These are phyloP conservation scores for Anthracocystis walkeri DNA, from an alignment of 1,284 basidiomycete species.

Conservation along the genomic window DNA sequence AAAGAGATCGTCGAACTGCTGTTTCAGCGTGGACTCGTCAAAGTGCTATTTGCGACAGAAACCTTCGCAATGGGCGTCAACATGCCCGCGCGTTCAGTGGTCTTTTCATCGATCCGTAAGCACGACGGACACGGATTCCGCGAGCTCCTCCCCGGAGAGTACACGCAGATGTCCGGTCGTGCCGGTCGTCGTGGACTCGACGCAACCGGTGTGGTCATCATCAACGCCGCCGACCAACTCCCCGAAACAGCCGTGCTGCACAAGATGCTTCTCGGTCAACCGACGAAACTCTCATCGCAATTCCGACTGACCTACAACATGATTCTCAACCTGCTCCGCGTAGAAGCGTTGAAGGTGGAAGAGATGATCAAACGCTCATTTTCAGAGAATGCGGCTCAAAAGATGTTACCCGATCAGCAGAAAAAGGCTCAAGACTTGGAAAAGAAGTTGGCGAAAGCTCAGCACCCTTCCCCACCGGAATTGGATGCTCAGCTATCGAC, in stretches of 20 bases:
- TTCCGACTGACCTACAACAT: slow-evolving; percentile 99
- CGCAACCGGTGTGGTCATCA: slow-evolving; percentile 93
- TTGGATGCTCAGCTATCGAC: slow-evolving; percentile 76
- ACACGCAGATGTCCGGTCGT: slow-evolving; percentile 99
- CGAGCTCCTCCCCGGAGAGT: slow-evolving; percentile 75
- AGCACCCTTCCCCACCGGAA: slow-evolving; percentile 75
- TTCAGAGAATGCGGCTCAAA: slow-evolving; percentile 95
- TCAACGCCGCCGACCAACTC: slow-evolving; percentile 81
- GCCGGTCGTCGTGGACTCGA: slow-evolving; percentile 96
- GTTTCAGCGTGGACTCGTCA: slow-evolving; percentile 94
- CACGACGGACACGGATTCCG: slow-evolving; percentile 95
- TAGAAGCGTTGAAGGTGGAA: slow-evolving; percentile 95
- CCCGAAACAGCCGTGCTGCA: slow-evolving; percentile 76
- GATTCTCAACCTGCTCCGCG: slow-evolving; percentile 95
- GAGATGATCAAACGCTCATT: slow-evolving; percentile 99
- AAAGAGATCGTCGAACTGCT: slow-evolving; percentile 94
- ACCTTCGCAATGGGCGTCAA: slow-evolving; percentile 99
- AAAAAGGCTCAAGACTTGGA: slow-evolving; percentile 80
- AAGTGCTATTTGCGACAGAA: slow-evolving; percentile 97
- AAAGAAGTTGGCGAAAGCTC: slow-evolving; percentile 77
- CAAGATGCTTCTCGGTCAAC: slow-evolving; percentile 92
- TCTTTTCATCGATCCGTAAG: slow-evolving; percentile 94
- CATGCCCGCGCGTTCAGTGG: slow-evolving; percentile 98
- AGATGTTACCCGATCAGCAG: slow-evolving; percentile 91
- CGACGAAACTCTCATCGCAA: slow-evolving; percentile 93